Conservation (phyloP, 805 yeast genomes). For the Naumovozyma castellii region DNA sequence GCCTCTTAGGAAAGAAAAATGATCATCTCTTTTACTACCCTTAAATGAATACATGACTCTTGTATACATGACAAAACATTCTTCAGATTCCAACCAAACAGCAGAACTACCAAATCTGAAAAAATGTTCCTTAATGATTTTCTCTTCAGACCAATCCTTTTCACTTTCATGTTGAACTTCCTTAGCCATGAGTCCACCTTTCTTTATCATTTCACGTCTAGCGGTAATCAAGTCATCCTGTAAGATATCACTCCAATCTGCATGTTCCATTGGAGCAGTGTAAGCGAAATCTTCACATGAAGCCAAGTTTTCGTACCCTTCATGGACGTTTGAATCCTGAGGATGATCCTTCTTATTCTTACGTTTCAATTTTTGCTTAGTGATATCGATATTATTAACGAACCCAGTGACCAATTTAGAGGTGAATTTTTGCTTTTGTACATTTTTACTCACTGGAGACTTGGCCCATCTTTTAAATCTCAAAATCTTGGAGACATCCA, state of each 20-base stretch:
- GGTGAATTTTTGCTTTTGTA: background rate
- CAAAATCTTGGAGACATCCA: background rate
- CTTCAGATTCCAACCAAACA: slow-evolving; percentile 30
- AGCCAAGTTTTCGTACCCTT: background rate
- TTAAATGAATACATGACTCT: background rate
- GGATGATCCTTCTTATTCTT: background rate
- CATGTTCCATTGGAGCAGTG: background rate
- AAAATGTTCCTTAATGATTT: slow-evolving; percentile 26
- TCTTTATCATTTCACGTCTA: background rate
- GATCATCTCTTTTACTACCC: background rate
- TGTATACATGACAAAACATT: slow-evolving; percentile 36
- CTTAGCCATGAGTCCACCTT: background rate
- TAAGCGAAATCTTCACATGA: background rate
- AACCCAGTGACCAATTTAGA: background rate
- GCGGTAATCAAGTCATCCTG: background rate
- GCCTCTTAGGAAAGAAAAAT: slow-evolving; percentile 1
- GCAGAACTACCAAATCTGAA: slow-evolving; percentile 2
- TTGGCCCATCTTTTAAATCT: background rate
- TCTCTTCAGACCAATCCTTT: background rate
- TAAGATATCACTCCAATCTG: background rate
- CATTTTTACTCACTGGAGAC: background rate
- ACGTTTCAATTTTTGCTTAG: background rate
- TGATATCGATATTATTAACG: background rate
- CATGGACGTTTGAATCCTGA: background rate
- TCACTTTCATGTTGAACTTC: slow-evolving; percentile 9